These are phyloP conservation scores for Eucalyptus brandiana DNA, from an alignment of 345 rosid species.

Conservation along the genomic window DNA sequence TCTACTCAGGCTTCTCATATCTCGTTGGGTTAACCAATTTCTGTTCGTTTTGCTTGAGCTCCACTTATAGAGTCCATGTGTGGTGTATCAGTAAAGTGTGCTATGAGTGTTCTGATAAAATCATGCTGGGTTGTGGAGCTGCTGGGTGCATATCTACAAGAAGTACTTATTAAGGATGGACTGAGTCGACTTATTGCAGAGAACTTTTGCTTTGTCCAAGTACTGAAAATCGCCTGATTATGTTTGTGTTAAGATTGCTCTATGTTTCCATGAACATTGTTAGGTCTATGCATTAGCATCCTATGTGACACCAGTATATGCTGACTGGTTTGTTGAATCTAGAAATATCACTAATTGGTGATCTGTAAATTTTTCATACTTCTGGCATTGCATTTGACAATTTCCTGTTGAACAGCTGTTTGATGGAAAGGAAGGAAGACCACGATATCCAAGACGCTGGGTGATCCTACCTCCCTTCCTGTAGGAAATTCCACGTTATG, in stretches of 20 bases:
- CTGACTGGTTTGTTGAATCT: not conserved
- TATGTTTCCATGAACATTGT: not conserved
- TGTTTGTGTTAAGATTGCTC: not conserved
- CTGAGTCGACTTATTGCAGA: not conserved
- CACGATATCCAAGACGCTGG: conserved; percentile 90
- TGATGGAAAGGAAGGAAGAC: conserved; percentile 90
- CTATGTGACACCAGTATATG: not conserved
- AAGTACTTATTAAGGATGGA: not conserved
- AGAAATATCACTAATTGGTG: not conserved
- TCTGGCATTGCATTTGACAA: not conserved
- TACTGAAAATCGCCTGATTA: not conserved
- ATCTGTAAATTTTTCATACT: not conserved
- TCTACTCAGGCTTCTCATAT: not conserved
- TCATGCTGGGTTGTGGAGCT: not conserved
- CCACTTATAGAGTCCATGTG: not conserved
- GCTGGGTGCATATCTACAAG: not conserved
- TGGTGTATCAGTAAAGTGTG: not conserved
- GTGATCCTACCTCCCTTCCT: conserved; percentile 90
- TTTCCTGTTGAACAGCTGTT: conserved; percentile 49
- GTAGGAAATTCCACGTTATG: conserved; percentile 4
- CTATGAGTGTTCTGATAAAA: not conserved
- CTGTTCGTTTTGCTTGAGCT: not conserved
- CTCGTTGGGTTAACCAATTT: not conserved
- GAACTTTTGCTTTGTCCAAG: not conserved
- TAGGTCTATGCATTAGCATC: not conserved